Evolutionary conservation across 176 grass and related monocot genomes (phyloP), one percentile per base, ranked within the genome.

Genomic region (Oryza nivara): DNA sequence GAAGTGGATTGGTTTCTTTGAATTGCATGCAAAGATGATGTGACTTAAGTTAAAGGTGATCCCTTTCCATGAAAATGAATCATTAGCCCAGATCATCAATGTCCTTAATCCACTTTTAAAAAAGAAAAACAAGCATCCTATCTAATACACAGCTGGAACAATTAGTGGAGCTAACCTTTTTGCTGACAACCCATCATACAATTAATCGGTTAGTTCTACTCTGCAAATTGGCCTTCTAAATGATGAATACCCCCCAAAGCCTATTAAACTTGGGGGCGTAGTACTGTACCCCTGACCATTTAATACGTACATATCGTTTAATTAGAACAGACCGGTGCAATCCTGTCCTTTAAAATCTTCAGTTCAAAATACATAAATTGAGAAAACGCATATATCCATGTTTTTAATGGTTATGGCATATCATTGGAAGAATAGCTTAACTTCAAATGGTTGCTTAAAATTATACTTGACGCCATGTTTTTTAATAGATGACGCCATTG

Each of bases 41-140:
- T 52, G 60, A 72, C 35, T 52, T 80, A 26, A 65, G 40, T 19
- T 74, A 79, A 90, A 87, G 84, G 68, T 23, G 58, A 63, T 43
- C 51, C 74, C 75, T 79, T 83, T 66, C 28, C 61, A 49, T 68
- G 75, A 49, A 86, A 77, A 69, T 40, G 80, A 86, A 87, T 83
- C 38, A 87, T 90, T 75, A 63, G 61, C 47, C 74, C 88, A 83
- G 80, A 73, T 74, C 84, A 90, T 87, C 69, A 64, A 35, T 83
- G 80, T 83, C 88, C 88, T 83, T 86, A 87, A 86, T 64, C 80
- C 49, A 6, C 88, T 87, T 90, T 88, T 90, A 34, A 30, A 86
- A 88, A 86, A 69, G 61, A 67, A 82, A 85, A 83, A 8, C 46
- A 76, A 69, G 45, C 84, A 83, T 36, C 16, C 38, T 23, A 67